Evolutionary conservation across 768 basidiomycete genomes (phyloP).

Genomic region (Plicaturopsis crispa): DNA sequence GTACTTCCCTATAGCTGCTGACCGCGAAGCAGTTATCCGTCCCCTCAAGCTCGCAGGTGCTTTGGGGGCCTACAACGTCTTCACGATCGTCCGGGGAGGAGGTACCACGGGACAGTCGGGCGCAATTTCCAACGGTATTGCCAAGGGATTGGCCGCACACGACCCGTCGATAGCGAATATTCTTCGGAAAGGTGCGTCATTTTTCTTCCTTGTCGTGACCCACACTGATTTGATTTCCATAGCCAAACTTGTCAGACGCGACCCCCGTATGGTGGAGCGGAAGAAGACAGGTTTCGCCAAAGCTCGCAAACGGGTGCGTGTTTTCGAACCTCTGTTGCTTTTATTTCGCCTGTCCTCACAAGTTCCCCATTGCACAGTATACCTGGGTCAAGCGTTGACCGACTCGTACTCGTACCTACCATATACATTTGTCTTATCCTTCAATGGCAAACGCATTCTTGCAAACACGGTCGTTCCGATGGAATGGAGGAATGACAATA

Average conservation of each 20-base stretch:
- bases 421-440: slow-evolving; percentile 12
- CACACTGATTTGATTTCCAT: slow-evolving; percentile 4
- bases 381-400: slow-evolving; percentile 97
- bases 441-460: too few relatives aligned
- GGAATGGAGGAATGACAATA: too few relatives aligned
- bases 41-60: slow-evolving; percentile 81
- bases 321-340: slow-evolving; percentile 1
- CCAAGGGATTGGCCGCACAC: slow-evolving; percentile 67
- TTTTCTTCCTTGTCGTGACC: slow-evolving; percentile 1
- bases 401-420: too few relatives aligned
- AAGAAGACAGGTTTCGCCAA: slow-evolving; percentile 94
- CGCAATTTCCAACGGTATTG: slow-evolving; percentile 71
- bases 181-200: slow-evolving; percentile 61
- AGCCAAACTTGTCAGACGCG: slow-evolving; percentile 85
- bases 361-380: slow-evolving; percentile 44
- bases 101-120: slow-evolving; percentile 93
- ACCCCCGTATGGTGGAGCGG: slow-evolving; percentile 96
- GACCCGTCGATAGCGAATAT: slow-evolving; percentile 57
- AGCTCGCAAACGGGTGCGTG: slow-evolving; percentile 83
- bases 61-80: slow-evolving; percentile 78
- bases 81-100: slow-evolving; percentile 73
- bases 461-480: too few relatives aligned
- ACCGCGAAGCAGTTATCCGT: slow-evolving; percentile 75
- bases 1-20: slow-evolving; percentile 69
- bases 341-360: slow-evolving; percentile 4